phyloP scores from a whole-genome alignment of 805 yeast species.

The Candida ulmi region DNA sequence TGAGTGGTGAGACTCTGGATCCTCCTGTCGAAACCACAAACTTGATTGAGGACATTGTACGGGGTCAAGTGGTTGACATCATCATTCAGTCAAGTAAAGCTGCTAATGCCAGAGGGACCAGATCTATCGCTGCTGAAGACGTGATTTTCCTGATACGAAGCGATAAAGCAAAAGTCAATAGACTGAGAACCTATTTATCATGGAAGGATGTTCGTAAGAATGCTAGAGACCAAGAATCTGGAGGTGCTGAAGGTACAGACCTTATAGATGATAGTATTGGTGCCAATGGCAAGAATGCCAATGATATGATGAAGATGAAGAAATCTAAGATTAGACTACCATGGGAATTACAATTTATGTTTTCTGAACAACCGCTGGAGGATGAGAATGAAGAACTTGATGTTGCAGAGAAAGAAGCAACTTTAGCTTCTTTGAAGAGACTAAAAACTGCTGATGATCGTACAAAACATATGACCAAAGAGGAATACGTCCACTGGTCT shows the following conservation, averaged over 20 bases:
- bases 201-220: conserved; percentile 96
- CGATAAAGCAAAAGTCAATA: conserved; percentile 88
- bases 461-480: conserved; percentile 88
- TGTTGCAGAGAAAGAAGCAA: conserved; percentile 88
- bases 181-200: conserved; percentile 83
- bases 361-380: conserved; percentile 80
- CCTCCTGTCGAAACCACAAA: conserved; percentile 90
- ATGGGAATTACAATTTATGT: conserved; percentile 95
- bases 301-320: conserved; percentile 49
- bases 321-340: conserved; percentile 81
- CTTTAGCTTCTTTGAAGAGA: conserved; percentile 80
- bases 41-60: conserved; percentile 90
- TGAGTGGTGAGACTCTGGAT: conserved; percentile 89
- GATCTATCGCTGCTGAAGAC: conserved; percentile 86
- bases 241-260: conserved; percentile 51
- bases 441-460: conserved; percentile 91
- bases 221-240: conserved; percentile 61
- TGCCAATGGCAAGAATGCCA: conserved; percentile 37
- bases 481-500: conserved; percentile 98
- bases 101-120: conserved; percentile 74
- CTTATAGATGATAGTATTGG: conserved; percentile 38
- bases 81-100: conserved; percentile 70
- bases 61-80: conserved; percentile 90
- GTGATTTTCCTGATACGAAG: conserved; percentile 88
- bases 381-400: conserved; percentile 65